Percentiles rank a stretch among this genome's conserved stretches.
These are phyloP conservation scores for Boletus coccyginus DNA, from an alignment of 768 basidiomycete genomes.

Conservation along the genomic window DNA sequence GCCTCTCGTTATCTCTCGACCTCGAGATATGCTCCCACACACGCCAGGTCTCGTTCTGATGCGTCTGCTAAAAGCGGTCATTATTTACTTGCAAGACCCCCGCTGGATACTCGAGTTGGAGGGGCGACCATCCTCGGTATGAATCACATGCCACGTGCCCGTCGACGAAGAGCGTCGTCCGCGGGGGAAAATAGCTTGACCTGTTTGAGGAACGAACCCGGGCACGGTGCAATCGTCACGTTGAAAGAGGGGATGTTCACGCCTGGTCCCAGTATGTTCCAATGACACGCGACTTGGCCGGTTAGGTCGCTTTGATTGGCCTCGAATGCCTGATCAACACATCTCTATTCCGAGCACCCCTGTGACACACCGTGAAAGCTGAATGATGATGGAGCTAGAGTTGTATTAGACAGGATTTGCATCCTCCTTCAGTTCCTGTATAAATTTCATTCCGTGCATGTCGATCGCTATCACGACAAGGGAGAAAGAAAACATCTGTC, in stretches of 20 bases:
- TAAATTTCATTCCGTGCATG: neutral
- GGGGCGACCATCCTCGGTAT: neutral
- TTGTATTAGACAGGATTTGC: constrained; percentile 2
- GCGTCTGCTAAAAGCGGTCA: constrained; percentile 15
- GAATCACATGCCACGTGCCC: constrained; percentile 16
- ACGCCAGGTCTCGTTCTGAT: constrained; percentile 24
- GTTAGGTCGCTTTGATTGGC: neutral
- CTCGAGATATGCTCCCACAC: constrained; percentile 4
- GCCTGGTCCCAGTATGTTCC: neutral
- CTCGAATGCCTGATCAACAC: neutral
- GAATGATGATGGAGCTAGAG: neutral
- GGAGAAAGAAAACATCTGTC: no score
- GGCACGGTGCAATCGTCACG: neutral
- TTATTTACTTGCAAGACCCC: constrained; percentile 12
- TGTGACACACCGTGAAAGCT: neutral
- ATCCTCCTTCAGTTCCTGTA: neutral
- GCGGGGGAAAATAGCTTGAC: constrained; percentile 38
- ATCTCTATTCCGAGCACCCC: neutral
- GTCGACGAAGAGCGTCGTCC: constrained; percentile 46
- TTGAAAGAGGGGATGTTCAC: neutral
- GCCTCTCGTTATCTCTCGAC: neutral
- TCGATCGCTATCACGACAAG: no score
- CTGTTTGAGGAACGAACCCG: neutral
- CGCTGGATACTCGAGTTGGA: constrained; percentile 1
- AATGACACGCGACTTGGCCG: neutral